Percentiles rank a stretch among this genome's conserved stretches.
phyloP scores from a whole-genome alignment of 306 rosid genomes.

The Vicia villosa region DNA sequence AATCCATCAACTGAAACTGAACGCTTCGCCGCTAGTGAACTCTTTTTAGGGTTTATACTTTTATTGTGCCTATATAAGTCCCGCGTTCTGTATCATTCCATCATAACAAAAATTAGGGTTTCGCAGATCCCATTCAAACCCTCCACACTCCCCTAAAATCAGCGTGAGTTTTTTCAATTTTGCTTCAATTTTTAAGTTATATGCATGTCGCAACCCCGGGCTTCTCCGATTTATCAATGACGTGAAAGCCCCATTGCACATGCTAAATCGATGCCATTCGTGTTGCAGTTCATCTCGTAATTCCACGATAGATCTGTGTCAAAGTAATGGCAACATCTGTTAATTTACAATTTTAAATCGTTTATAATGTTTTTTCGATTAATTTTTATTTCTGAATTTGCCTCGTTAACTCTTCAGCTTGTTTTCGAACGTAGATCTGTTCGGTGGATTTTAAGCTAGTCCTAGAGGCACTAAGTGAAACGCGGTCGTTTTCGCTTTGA shows the following conservation, averaged over 20 bases:
- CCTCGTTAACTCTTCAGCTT: slow-evolving; percentile 84
- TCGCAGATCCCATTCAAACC: neutral
- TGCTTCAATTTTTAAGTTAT: neutral
- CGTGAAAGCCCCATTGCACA: slow-evolving; percentile 48
- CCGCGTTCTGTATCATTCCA: accelerated
- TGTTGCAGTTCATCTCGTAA: slow-evolving; percentile 48
- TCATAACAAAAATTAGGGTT: neutral
- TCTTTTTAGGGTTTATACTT: slow-evolving; percentile 31
- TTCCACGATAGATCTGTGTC: slow-evolving; percentile 50
- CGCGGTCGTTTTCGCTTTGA: slow-evolving; percentile 49
- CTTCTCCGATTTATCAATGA: slow-evolving; percentile 39
- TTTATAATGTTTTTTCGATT: neutral
- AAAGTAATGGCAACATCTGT: slow-evolving; percentile 38
- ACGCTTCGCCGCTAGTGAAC: neutral
- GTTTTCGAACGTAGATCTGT: slow-evolving; percentile 41
- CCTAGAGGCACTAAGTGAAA: slow-evolving; percentile 56
- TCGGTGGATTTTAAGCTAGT: slow-evolving; percentile 58
- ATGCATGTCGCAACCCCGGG: slow-evolving; percentile 54
- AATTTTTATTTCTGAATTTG: slow-evolving; percentile 9
- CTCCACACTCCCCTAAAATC: too few relatives aligned
- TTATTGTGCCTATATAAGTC: slow-evolving; percentile 29
- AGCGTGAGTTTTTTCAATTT: neutral
- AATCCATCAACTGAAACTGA: neutral
- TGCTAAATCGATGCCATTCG: slow-evolving; percentile 48
- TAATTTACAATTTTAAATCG: neutral